Evolutionary conservation across 2,329 filamentous ascomycete genomes (phyloP), one percentile per base, ranked within the genome.

Genomic region (Fusarium sp.): DNA sequence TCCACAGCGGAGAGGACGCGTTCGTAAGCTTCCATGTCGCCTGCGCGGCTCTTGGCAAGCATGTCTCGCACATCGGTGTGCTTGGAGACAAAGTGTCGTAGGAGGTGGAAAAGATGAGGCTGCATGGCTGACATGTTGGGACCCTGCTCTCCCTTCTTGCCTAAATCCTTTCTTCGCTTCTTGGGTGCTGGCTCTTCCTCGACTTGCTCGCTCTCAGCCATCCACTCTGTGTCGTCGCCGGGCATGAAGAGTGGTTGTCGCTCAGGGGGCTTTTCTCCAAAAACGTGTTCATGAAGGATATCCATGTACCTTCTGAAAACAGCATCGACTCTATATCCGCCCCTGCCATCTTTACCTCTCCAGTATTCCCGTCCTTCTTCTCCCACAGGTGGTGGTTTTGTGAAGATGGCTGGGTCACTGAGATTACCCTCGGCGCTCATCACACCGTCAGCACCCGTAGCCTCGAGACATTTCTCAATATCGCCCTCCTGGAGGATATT

Each of bases 361-460:
- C 95, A 98, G 79, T 96, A 98, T 74, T 97, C 94, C 62, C 91
- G 86, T 0, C 89, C 89, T 78, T 93, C 89, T 46, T 89, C 79
- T 0, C 90, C 92, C 0, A 83, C 74, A 1, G 87, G 78, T 0
- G 94, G 94, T 17, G 89, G 85, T 33, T 84, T 81, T 15, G 91
- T 89, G 76, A 99, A 99, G 43, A 99, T 91, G 3, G 89, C 90
- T 0, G 96, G 96, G 76, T 99, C 94, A 75, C 94, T 95, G 1
- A 99, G 86, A 77, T 98, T 97, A 1, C 94, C 96, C 80, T 99
- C 96, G 7, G 96, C 96, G 71, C 92, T 95, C 96, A 99, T 98
- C 52, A 99, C 89, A 18, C 88, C 96, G 78, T 99, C 96, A 3
- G 91, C 95, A 1, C 95, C 94, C 1, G 96, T 99, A 6, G 86